Evolutionary conservation across 2,329 filamentous ascomycete species (phyloP).

Genomic region (Aureobasidium namibiae): DNA sequence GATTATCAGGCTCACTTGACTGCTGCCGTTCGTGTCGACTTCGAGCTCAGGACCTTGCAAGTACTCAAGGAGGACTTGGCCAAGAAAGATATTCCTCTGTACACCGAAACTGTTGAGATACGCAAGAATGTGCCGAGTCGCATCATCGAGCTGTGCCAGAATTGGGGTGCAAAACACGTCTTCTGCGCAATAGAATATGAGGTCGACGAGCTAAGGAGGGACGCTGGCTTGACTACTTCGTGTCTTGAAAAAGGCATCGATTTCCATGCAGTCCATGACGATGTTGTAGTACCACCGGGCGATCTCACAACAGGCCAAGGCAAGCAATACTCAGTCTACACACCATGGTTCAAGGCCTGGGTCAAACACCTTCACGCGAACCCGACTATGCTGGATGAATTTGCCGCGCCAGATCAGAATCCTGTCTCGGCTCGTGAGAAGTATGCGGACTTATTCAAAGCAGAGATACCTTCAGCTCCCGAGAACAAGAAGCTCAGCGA

Average conservation of each 20-base stretch:
- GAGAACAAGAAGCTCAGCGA: slow-evolving; percentile 52
- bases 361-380: slow-evolving; percentile 63
- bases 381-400: slow-evolving; percentile 55
- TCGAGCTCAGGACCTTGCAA: slow-evolving; percentile 64
- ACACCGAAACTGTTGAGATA: slow-evolving; percentile 62
- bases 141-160: slow-evolving; percentile 56
- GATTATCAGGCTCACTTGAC: slow-evolving; percentile 77
- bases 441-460: slow-evolving; percentile 70
- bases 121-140: slow-evolving; percentile 53
- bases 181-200: slow-evolving; percentile 87
- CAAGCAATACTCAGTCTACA: slow-evolving; percentile 76
- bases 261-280: slow-evolving; percentile 70
- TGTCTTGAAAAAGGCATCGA: slow-evolving; percentile 56
- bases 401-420: slow-evolving; percentile 51
- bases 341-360: slow-evolving; percentile 75
- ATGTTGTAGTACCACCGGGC: slow-evolving; percentile 72
- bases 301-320: slow-evolving; percentile 57
- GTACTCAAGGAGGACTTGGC: slow-evolving; percentile 59
- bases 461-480: slow-evolving; percentile 63
- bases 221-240: slow-evolving; percentile 55
- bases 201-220: slow-evolving; percentile 77
- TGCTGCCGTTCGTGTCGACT: slow-evolving; percentile 66
- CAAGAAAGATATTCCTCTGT: slow-evolving; percentile 66
- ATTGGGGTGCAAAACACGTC: slow-evolving; percentile 67
- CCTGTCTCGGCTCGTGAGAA: slow-evolving; percentile 49